phyloP scores from a whole-genome alignment of 257 asterid species.

The Solanum paucissectum region DNA sequence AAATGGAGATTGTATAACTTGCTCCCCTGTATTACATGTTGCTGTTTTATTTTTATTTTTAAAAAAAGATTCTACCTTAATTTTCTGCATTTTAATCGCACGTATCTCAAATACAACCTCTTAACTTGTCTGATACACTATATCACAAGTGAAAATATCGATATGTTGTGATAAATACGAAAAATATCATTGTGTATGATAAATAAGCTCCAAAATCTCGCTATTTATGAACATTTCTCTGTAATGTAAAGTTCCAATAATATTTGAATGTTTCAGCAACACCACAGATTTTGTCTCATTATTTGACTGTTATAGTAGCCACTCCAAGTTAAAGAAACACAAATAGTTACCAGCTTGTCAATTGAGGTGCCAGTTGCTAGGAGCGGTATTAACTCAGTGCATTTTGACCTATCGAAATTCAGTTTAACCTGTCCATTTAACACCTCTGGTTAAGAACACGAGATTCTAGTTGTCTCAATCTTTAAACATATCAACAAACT shows the following conservation, averaged over 20 bases:
- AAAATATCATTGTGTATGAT: background rate
- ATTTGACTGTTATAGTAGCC: background rate
- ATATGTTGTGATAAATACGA: background rate
- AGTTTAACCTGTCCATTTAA: background rate
- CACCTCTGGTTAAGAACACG: background rate
- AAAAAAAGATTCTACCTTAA: too few relatives aligned
- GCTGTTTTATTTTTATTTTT: too few relatives aligned
- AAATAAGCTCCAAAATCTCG: background rate
- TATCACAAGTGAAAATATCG: background rate
- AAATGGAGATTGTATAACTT: background rate
- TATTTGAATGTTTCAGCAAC: background rate
- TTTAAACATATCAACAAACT: background rate
- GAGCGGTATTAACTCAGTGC: background rate
- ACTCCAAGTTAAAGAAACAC: background rate
- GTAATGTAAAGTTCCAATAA: too few relatives aligned
- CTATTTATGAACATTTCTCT: background rate
- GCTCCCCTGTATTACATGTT: background rate
- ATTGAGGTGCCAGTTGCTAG: background rate
- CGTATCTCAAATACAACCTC: background rate
- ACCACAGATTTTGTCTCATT: background rate
- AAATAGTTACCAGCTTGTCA: background rate
- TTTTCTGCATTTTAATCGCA: too few relatives aligned
- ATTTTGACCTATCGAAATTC: background rate
- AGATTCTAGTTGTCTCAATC: background rate
- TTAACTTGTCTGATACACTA: background rate